Evolutionary conservation across 352 stramenopile genomes (phyloP), one percentile per base, ranked within the genome.

Genomic region (Aphanomyces cochlioides): DNA sequence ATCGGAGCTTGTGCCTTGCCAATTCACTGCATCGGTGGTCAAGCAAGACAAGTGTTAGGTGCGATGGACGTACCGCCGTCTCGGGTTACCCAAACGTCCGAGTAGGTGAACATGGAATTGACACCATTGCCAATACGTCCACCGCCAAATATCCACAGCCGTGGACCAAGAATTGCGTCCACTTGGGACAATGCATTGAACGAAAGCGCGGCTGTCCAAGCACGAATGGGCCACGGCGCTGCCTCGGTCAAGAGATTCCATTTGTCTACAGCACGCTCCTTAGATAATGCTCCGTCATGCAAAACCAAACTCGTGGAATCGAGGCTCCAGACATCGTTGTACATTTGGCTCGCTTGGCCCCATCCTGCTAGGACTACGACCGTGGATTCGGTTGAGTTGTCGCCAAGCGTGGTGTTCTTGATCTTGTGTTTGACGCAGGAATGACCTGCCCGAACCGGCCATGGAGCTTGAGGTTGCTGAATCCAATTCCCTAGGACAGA

Each of bases 251-350:
- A 38, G 12, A 77, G 50, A 10, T 73, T 73, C 87, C 85, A 93
- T 19, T 21, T 58, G 15, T 73, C 67, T 73, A 21, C 5, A 19
- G 7, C 0, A 45, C 67, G 17, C 67, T 72, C 75, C 28, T 10
- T 43, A 75, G 7, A 50, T 53, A 53, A n/a, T 19, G 45, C 48
- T 71, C 34, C 15, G 21, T 19, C 17, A 21, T 19, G 7, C 36
- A 40, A 10, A 6, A 38, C 54, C 61, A 53, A 43, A 58, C 74
- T 77, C 4, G 60, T 36, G 2, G 67, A 65, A 48, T 90, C 77
- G 78, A 93, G 88, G 36, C 77, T 75, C 83, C 83, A 93, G 7
- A 93, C 82, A 68, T 93, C 86, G 17, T 82, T 78, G 21, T 89
- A 72, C 40, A 81, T 82, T 8, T 75, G 78, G n/a, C 83, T 83